phyloP scores from a whole-genome alignment of 208 protist species.

The Naegleria gruberi region DNA sequence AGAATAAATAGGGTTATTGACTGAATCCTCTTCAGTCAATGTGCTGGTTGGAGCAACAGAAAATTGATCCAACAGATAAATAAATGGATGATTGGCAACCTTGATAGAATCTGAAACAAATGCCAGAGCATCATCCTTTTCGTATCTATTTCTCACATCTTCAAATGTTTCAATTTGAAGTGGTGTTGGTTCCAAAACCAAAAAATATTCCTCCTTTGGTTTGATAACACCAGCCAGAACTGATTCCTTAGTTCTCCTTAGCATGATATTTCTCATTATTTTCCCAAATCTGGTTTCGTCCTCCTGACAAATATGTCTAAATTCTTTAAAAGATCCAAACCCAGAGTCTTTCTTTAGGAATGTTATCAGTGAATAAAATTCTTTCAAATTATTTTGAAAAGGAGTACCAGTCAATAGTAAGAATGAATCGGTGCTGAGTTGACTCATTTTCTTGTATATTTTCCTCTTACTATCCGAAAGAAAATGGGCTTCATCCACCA shows the following conservation, averaged over 20 bases:
- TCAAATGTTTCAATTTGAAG: background rate
- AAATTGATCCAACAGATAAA: background rate
- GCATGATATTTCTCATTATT: background rate
- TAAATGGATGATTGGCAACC: background rate
- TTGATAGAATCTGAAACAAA: background rate
- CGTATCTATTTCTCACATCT: background rate
- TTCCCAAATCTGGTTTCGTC: background rate
- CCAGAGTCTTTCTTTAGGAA: background rate
- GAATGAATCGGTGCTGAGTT: conserved; percentile 34
- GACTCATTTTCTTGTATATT: conserved; percentile 41
- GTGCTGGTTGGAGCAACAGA: too few species aligned
- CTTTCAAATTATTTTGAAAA: conserved; percentile 94
- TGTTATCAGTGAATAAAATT: conserved; percentile 93
- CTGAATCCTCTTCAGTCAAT: background rate
- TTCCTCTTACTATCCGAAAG: conserved; percentile 63
- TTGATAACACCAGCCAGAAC: background rate
- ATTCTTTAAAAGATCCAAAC: background rate
- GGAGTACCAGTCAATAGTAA: conserved; percentile 90
- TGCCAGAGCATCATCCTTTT: background rate
- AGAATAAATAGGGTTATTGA: background rate
- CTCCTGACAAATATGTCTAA: background rate
- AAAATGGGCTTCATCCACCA: conserved; percentile 70
- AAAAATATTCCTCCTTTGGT: background rate
- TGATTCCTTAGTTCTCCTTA: background rate
- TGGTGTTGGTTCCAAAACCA: background rate